Evolutionary conservation across 1,139 yeast species (phyloP), one percentile per base, ranked within the genome.

Genomic region (Hemisphaericaspora lyxosophila): DNA sequence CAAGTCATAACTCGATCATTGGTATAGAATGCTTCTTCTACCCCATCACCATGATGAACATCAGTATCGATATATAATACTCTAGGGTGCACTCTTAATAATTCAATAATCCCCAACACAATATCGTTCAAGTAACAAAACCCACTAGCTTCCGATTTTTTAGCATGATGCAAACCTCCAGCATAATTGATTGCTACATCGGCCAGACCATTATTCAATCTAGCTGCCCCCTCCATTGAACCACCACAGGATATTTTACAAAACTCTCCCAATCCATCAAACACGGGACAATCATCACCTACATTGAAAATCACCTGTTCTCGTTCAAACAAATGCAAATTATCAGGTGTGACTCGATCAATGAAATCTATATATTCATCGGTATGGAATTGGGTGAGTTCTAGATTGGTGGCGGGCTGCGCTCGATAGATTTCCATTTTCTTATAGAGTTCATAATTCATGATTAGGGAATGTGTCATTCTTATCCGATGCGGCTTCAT

Each of bases 401-500:
- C 98, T 64, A 90, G 96, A 59, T 89, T 86, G 22, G 97, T 92
- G 32, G 98, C 98, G 0, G 98, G 97, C 61, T 92, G 89, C 31
- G 97, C 97, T 41, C 95, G 69, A 62, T 92, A 92, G 38, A 92
- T 90, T 62, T 92, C 98, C 97, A 92, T 92, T 65, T 92, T 86
- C 64, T 90, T 89, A 70, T 92, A 90, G 43, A 92, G 74, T 3
- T 97, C 98, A 59, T 92, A 92, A 67, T 92, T 92, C 98, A 92
- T 92, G 51, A 92, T 86, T 55, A 92, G 73, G 18, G 96, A 86
- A 63, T 92, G 97, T 7, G 97, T 95, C 97, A 92, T 90, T 79
- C 97, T 83, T 71, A 92, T 90, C 60, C 97, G 81, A 60, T 90
- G 97, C 23, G 97, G 97, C 59, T 92, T 92, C 97, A 92, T 92